Conservation (phyloP, 169 alveolate species). For the Plasmodium fragile region DNA sequence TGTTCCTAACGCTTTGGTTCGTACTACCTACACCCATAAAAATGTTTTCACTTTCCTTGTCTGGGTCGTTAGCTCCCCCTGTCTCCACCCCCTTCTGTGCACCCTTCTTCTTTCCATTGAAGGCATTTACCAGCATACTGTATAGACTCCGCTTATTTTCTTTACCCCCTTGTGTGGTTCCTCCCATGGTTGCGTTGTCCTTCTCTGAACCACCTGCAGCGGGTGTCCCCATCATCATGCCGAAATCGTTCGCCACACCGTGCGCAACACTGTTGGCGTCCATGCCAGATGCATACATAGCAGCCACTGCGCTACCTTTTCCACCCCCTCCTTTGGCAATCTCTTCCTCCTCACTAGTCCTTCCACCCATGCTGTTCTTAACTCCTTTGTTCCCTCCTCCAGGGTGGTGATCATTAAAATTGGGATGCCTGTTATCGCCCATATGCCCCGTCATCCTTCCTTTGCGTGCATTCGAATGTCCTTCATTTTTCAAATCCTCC, state of each 20-base stretch:
- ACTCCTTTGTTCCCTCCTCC: not conserved
- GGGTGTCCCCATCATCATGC: not conserved
- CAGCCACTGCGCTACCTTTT: not conserved
- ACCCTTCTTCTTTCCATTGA: slow-evolving; percentile 36
- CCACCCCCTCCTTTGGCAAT: not conserved
- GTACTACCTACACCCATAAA: not conserved
- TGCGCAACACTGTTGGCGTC: not conserved
- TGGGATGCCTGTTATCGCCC: not conserved
- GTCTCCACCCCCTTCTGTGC: not conserved
- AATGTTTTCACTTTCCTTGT: not conserved
- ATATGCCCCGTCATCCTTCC: not conserved
- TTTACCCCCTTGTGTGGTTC: not conserved
- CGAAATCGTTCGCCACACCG: not conserved
- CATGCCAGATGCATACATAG: not conserved
- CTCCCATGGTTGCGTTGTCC: not conserved
- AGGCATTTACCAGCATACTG: slow-evolving; percentile 46
- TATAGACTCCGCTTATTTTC: slow-evolving; percentile 26
- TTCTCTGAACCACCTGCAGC: not conserved
- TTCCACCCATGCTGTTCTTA: not conserved
- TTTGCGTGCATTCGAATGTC: not conserved
- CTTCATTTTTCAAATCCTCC: not conserved
- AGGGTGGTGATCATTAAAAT: not conserved
- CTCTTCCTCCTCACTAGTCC: not conserved
- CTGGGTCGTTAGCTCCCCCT: not conserved
- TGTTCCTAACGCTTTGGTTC: not conserved